A percentile compares a stretch with the other conserved stretches of the same genome.
Conservation (phyloP, 306 rosid species). For the Vigna mungo region DNA sequence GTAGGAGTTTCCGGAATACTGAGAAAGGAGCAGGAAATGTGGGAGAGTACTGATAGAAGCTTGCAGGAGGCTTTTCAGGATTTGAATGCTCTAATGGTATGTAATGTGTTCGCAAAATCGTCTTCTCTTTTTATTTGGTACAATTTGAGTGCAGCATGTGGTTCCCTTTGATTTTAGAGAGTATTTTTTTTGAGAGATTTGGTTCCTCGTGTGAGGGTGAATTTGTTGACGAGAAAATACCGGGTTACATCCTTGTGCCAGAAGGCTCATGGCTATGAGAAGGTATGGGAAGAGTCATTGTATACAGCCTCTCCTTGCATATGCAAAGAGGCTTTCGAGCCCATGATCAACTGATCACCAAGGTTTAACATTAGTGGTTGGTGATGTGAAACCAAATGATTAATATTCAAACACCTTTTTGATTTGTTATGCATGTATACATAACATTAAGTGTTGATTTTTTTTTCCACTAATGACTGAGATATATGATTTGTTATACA, state of each 20-base stretch:
- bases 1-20: constrained; percentile 95
- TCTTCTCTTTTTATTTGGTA: neutral
- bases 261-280: neutral
- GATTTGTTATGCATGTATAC: neutral
- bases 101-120: constrained; percentile 6
- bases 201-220: neutral
- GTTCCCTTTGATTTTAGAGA: neutral
- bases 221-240: neutral
- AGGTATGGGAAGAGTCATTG: neutral
- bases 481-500: neutral
- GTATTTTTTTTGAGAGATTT: neutral
- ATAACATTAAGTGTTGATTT: neutral
- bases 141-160: neutral
- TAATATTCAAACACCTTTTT: neutral
- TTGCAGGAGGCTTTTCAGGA: constrained; percentile 98
- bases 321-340: too few relatives aligned
- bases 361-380: neutral
- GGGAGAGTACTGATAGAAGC: constrained; percentile 98
- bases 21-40: constrained; percentile 97
- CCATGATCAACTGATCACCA: too few relatives aligned
- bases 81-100: constrained; percentile 96
- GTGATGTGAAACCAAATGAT: neutral
- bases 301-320: too few relatives aligned
- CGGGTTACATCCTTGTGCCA: neutral
- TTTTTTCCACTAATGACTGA: neutral